Conservation (phyloP, 2,329 filamentous ascomycete genomes). For the Penicillium polonicum region DNA sequence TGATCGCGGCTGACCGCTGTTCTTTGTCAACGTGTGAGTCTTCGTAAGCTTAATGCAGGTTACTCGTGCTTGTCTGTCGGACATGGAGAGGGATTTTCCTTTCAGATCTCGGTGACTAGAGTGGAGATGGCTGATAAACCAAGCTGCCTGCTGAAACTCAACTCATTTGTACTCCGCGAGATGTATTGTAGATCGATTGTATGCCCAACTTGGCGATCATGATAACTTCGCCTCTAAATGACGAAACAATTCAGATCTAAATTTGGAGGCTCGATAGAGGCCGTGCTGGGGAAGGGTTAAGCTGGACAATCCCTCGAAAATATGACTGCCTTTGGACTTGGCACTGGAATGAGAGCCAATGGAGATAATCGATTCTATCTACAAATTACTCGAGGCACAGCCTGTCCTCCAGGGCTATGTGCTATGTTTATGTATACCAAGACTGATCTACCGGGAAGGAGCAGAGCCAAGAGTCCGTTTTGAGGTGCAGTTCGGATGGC, state of each 20-base stretch:
- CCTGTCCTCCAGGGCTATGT: not conserved
- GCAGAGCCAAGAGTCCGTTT: slow-evolving; percentile 9
- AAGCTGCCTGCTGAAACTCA: slow-evolving; percentile 2
- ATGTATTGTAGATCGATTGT: slow-evolving; percentile 5
- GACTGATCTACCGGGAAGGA: slow-evolving; percentile 12
- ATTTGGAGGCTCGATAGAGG: slow-evolving; percentile 3
- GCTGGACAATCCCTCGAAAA: slow-evolving; percentile 4
- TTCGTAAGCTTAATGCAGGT: slow-evolving; percentile 8
- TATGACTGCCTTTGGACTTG: slow-evolving; percentile 7
- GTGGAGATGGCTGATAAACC: not conserved
- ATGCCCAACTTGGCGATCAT: slow-evolving; percentile 7
- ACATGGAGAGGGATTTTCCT: not conserved
- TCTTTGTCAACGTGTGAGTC: slow-evolving; percentile 4
- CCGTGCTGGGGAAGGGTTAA: not conserved
- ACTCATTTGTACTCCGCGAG: not conserved
- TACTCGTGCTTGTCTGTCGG: not conserved
- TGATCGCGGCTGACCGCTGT: slow-evolving; percentile 12
- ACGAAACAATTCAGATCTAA: not conserved
- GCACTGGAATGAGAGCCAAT: not conserved
- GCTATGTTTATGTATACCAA: slow-evolving; percentile 6
- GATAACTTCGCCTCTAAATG: slow-evolving; percentile 1
- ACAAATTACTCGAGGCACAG: not conserved
- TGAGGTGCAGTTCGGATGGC: not conserved
- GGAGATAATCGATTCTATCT: not conserved
- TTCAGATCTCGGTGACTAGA: not conserved